Conservation (phyloP, 805 yeast genomes). For the Cyberlindnera mississippiensis region DNA sequence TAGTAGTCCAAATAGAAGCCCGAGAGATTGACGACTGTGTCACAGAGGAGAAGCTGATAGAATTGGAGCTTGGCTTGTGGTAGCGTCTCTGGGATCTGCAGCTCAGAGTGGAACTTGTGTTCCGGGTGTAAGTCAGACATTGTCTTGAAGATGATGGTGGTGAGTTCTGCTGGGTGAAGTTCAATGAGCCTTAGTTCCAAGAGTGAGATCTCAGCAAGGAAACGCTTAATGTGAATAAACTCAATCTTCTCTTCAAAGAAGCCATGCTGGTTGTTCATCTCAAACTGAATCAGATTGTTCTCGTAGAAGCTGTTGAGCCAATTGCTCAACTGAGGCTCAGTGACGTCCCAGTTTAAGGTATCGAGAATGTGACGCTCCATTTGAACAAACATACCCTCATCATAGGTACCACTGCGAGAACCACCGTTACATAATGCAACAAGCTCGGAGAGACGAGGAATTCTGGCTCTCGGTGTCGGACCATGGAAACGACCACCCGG, state of each 20-base stretch:
- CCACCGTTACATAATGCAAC: slow-evolving; percentile 65
- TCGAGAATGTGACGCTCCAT: slow-evolving; percentile 76
- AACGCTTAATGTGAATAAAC: slow-evolving; percentile 45
- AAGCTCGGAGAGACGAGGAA: slow-evolving; percentile 70
- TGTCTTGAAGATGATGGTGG: slow-evolving; percentile 22
- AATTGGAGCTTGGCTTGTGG: slow-evolving; percentile 3
- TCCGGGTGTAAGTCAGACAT: slow-evolving; percentile 13
- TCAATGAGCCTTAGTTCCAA: slow-evolving; percentile 45
- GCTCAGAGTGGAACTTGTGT: slow-evolving; percentile 15
- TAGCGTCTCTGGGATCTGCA: slow-evolving; percentile 13
- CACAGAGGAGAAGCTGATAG: slow-evolving; percentile 13
- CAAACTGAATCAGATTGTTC: slow-evolving; percentile 39
- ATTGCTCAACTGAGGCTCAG: slow-evolving; percentile 55
- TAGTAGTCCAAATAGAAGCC: slow-evolving; percentile 14
- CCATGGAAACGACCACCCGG: slow-evolving; percentile 61
- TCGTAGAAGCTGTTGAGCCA: slow-evolving; percentile 42
- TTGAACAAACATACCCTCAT: slow-evolving; percentile 72
- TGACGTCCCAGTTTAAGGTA: slow-evolving; percentile 70
- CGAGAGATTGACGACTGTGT: slow-evolving; percentile 10
- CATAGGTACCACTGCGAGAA: slow-evolving; percentile 52
- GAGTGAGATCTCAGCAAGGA: slow-evolving; percentile 44
- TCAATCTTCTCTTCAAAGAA: slow-evolving; percentile 29
- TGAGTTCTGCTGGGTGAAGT: slow-evolving; percentile 29
- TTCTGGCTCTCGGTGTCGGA: slow-evolving; percentile 69
- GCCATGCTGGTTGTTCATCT: slow-evolving; percentile 26